phyloP scores from a whole-genome alignment of 192 early-diverging fungal genomes.

The Backusella circina region DNA sequence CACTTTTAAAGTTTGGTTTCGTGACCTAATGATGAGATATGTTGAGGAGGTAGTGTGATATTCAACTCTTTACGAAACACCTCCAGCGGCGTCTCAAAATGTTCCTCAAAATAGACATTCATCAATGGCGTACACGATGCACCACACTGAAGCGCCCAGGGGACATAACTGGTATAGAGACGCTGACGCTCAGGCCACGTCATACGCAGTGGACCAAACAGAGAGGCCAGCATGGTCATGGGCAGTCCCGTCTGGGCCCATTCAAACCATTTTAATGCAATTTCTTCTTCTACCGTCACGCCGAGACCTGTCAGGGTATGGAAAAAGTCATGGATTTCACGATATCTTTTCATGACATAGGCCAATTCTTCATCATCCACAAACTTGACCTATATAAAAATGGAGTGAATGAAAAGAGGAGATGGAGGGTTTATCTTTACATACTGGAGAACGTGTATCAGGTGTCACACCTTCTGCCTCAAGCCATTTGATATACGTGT shows the following conservation, averaged over 20 bases:
- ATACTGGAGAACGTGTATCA: constrained; percentile 72
- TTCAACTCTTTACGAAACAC: constrained; percentile 75
- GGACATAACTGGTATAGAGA: constrained; percentile 72
- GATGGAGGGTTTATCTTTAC: background rate
- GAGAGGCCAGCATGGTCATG: constrained; percentile 76
- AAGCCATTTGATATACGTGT: constrained; percentile 80
- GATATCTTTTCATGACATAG: constrained; percentile 90
- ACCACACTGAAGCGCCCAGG: constrained; percentile 92
- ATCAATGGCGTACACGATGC: constrained; percentile 70
- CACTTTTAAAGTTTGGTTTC: too few relatives aligned
- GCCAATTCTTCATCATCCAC: constrained; percentile 89
- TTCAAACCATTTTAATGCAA: constrained; percentile 96
- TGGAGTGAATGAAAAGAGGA: background rate
- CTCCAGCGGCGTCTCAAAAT: constrained; percentile 62
- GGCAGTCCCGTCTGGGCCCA: constrained; percentile 89
- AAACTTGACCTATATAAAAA: constrained; percentile 59
- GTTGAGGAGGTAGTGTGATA: constrained; percentile 47
- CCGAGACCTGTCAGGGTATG: constrained; percentile 83
- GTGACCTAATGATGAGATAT: background rate
- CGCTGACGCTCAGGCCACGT: constrained; percentile 50
- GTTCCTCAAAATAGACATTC: constrained; percentile 89
- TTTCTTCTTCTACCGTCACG: constrained; percentile 83
- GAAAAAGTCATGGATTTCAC: constrained; percentile 94
- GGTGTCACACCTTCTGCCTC: constrained; percentile 77
- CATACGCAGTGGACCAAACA: constrained; percentile 79